Evolutionary conservation across 768 basidiomycete genomes (phyloP).

Genomic region (Cubamyces lactineus): DNA sequence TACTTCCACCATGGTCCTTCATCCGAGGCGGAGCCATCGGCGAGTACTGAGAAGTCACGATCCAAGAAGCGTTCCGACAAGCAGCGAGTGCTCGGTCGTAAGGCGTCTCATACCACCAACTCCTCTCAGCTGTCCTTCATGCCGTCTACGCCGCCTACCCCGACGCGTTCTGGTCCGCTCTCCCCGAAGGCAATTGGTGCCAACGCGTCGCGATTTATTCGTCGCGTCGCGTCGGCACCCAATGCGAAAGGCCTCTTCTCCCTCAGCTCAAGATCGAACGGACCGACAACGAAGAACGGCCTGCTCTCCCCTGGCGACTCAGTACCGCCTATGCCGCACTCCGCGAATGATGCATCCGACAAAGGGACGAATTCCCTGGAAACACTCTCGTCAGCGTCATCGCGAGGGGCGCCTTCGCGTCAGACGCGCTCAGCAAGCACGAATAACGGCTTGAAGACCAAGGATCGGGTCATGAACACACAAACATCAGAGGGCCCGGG

Average conservation of each 20-base stretch:
- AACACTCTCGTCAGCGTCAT: slow-evolving; percentile 77
- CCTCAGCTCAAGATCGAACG: slow-evolving; percentile 56
- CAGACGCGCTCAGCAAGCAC: slow-evolving; percentile 39
- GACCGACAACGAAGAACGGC: slow-evolving; percentile 71
- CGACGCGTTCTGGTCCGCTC: slow-evolving; percentile 52
- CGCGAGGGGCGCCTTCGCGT: slow-evolving; percentile 54
- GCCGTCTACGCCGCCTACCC: slow-evolving; percentile 37
- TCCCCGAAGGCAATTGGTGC: slow-evolving; percentile 72
- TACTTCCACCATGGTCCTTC: slow-evolving; percentile 30
- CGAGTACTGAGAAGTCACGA: slow-evolving; percentile 22
- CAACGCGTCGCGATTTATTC: slow-evolving; percentile 85
- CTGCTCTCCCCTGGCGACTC: slow-evolving; percentile 71
- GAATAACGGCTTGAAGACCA: slow-evolving; percentile 42
- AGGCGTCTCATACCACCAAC: slow-evolving; percentile 48
- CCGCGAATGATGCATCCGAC: slow-evolving; percentile 54
- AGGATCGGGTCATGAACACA: slow-evolving; percentile 51
- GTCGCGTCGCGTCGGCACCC: slow-evolving; percentile 94
- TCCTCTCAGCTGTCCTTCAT: slow-evolving; percentile 54
- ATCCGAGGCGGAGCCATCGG: slow-evolving; percentile 21
- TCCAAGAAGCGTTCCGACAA: slow-evolving; percentile 38
- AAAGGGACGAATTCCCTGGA: slow-evolving; percentile 74
- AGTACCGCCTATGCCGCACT: slow-evolving; percentile 55
- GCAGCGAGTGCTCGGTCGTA: slow-evolving; percentile 36
- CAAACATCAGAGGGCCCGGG: slow-evolving; percentile 50
- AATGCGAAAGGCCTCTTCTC: slow-evolving; percentile 92